These are phyloP conservation scores for Citeromyces siamensis DNA, from an alignment of 1,139 yeast genomes.

Conservation along the genomic window DNA sequence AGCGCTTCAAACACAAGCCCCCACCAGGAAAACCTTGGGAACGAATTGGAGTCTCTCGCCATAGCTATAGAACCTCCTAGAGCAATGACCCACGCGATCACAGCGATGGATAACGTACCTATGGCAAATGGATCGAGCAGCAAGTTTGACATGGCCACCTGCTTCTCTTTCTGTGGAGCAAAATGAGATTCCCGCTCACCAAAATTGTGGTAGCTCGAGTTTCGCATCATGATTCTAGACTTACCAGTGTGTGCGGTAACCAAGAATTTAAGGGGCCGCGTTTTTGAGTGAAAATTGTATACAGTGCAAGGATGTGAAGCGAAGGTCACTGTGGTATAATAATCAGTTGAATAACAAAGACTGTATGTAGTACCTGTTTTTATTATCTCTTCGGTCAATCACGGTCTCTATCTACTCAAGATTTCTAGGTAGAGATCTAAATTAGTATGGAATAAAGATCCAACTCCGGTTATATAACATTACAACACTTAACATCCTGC, in stretches of 20 bases:
- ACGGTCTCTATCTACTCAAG: no score
- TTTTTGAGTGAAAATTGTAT: no score
- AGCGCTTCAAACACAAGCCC: conserved; percentile 76
- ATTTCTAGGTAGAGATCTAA: no score
- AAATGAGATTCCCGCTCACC: neutral
- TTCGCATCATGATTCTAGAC: neutral
- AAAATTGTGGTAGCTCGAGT: neutral
- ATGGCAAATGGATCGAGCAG: conserved; percentile 51
- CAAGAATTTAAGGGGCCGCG: no score
- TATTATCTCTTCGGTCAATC: no score
- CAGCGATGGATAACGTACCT: conserved; percentile 48
- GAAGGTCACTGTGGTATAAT: no score
- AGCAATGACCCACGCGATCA: conserved; percentile 73
- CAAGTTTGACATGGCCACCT: conserved; percentile 3
- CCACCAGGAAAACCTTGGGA: conserved; percentile 95
- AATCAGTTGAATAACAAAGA: no score
- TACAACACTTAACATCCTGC: no score
- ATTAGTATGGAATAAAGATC: no score
- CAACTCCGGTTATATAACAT: no score
- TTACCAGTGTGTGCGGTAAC: neutral
- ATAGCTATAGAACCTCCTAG: conserved; percentile 77
- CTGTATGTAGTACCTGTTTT: no score
- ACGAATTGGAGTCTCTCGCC: conserved; percentile 21
- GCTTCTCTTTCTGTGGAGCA: neutral
- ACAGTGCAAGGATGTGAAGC: no score